phyloP scores from a whole-genome alignment of 176 grass and related monocot species.

The Triticum dicoccoides region DNA sequence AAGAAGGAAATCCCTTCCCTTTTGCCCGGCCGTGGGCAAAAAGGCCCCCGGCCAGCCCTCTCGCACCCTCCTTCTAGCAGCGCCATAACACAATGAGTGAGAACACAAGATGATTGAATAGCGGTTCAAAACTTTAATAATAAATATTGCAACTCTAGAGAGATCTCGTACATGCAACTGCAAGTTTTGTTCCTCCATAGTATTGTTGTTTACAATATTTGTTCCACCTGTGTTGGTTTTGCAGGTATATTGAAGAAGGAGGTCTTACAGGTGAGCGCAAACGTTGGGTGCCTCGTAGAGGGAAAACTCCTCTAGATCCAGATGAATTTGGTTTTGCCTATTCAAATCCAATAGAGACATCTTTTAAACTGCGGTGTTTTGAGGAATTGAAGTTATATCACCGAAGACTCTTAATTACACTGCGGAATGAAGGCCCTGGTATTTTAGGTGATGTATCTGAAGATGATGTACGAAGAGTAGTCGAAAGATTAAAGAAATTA shows the following conservation, averaged over 20 bases:
- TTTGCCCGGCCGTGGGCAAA: no score
- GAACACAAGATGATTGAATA: slow-evolving; percentile 1
- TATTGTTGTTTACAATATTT: background rate
- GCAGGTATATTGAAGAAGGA: slow-evolving; percentile 92
- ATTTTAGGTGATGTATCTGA: slow-evolving; percentile 85
- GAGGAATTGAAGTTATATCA: slow-evolving; percentile 87
- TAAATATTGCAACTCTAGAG: background rate
- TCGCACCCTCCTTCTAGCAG: no score
- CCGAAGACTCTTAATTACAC: slow-evolving; percentile 64
- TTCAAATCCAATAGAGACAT: slow-evolving; percentile 79
- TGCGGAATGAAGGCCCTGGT: slow-evolving; percentile 82
- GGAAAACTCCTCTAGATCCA: slow-evolving; percentile 86
- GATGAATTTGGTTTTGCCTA: slow-evolving; percentile 96
- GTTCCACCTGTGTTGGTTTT: slow-evolving; percentile 2
- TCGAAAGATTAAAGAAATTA: slow-evolving; percentile 74
- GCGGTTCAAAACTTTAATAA: slow-evolving; percentile 1
- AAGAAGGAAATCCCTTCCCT: no score
- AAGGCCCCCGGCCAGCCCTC: no score
- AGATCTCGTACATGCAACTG: background rate
- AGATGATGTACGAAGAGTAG: slow-evolving; percentile 67
- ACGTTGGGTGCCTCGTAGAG: slow-evolving; percentile 93
- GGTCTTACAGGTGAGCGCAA: slow-evolving; percentile 97
- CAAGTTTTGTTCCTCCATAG: slow-evolving; percentile 17
- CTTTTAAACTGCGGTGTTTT: slow-evolving; percentile 81
- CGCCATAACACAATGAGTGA: background rate